phyloP scores from a whole-genome alignment of 352 stramenopile genomes.

The Pythium pectinolyticum region DNA sequence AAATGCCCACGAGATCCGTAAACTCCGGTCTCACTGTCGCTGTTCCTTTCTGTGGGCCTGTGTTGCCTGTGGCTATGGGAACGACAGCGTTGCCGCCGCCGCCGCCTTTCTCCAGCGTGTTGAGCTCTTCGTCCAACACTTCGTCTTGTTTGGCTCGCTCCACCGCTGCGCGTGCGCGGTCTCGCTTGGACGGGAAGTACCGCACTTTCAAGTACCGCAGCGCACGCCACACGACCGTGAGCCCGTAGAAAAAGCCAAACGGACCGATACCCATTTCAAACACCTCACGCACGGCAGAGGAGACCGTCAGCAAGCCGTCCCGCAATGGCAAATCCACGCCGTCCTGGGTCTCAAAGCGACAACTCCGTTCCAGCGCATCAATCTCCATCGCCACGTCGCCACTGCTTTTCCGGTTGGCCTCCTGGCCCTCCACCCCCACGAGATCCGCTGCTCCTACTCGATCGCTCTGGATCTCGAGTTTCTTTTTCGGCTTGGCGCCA shows the following conservation, averaged over 20 bases:
- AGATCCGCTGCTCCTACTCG: no score
- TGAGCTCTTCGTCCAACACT: slow-evolving; percentile 19
- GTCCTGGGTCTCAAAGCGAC: slow-evolving; percentile 29
- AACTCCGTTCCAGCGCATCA: slow-evolving; percentile 61
- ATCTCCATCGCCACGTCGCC: slow-evolving; percentile 70
- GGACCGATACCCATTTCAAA: slow-evolving; percentile 48
- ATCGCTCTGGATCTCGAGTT: slow-evolving; percentile 8
- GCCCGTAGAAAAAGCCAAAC: slow-evolving; percentile 65
- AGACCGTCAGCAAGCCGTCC: slow-evolving; percentile 49
- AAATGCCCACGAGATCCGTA: slow-evolving; percentile 60
- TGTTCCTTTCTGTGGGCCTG: not conserved
- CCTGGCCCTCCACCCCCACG: no score
- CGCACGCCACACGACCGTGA: slow-evolving; percentile 51
- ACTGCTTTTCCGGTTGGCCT: slow-evolving; percentile 31
- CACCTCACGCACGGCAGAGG: slow-evolving; percentile 40
- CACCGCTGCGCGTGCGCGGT: slow-evolving; percentile 20
- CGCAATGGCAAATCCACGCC: slow-evolving; percentile 37
- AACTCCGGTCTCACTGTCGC: not conserved
- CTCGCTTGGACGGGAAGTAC: slow-evolving; percentile 44
- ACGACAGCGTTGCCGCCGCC: not conserved
- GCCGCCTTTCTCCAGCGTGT: slow-evolving; percentile 19
- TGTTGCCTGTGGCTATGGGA: not conserved
- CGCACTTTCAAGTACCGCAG: slow-evolving; percentile 47
- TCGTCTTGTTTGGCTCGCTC: slow-evolving; percentile 20
- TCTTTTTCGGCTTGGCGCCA: slow-evolving; percentile 51